Evolutionary conservation across 805 yeast species (phyloP).

Genomic region (Pichia californica): DNA sequence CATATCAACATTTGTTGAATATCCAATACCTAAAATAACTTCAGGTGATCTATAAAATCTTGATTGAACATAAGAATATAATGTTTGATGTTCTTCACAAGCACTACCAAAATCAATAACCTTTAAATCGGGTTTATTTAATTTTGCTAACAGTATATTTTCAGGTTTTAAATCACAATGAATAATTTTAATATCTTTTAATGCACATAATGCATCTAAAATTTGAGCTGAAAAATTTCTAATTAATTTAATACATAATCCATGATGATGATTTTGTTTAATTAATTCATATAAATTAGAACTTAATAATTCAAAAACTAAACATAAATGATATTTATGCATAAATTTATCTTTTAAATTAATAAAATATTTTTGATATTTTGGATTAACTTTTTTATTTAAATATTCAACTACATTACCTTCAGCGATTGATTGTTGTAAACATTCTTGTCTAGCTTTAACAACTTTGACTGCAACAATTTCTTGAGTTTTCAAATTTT

Average conservation of each 20-base stretch:
- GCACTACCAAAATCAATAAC: constrained; percentile 96
- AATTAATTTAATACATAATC: constrained; percentile 73
- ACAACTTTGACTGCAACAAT: constrained; percentile 92
- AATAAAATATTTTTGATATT: constrained; percentile 68
- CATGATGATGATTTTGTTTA: constrained; percentile 90
- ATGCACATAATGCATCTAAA: constrained; percentile 69
- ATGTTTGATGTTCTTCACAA: constrained; percentile 83
- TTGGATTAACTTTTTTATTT: constrained; percentile 63
- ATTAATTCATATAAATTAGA: constrained; percentile 85
- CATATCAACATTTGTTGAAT: constrained; percentile 87
- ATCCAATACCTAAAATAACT: constrained; percentile 85
- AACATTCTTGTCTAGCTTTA: constrained; percentile 83
- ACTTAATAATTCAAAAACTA: constrained; percentile 85
- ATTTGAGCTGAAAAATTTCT: constrained; percentile 74
- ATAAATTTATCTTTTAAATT: constrained; percentile 80
- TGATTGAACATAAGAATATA: constrained; percentile 88
- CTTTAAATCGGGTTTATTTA: constrained; percentile 81
- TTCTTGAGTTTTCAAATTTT: constrained; percentile 64
- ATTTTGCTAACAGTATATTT: constrained; percentile 72
- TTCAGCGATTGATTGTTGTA: constrained; percentile 88
- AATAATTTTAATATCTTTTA: constrained; percentile 77
- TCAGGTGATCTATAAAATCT: constrained; percentile 94
- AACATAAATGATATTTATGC: constrained; percentile 87
- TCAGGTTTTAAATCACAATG: constrained; percentile 98
- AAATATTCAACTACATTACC: constrained; percentile 79